These are phyloP conservation scores for Fusarium torulosum DNA, from an alignment of 2,329 filamentous ascomycete species.

Conservation along the genomic window DNA sequence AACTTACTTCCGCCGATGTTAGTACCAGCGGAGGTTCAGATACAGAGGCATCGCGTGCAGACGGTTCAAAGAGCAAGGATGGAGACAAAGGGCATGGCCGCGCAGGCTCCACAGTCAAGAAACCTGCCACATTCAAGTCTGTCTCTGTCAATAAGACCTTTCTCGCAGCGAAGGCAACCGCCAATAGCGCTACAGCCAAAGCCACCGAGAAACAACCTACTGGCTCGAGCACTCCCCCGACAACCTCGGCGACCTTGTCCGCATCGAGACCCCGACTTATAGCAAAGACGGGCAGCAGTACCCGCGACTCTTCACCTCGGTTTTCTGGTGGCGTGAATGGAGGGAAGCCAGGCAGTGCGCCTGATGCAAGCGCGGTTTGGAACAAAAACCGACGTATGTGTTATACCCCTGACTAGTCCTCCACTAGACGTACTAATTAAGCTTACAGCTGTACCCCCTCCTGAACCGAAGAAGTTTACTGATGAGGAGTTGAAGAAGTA, in stretches of 20 bases:
- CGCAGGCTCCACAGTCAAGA: constrained; percentile 73
- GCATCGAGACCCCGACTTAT: constrained; percentile 78
- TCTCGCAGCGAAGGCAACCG: constrained; percentile 75
- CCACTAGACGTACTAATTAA: constrained; percentile 36
- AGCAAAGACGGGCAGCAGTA: constrained; percentile 76
- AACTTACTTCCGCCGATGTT: constrained; percentile 72
- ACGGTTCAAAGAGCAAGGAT: constrained; percentile 66
- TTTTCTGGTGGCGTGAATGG: constrained; percentile 63
- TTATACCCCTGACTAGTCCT: constrained; percentile 3
- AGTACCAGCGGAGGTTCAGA: constrained; percentile 82
- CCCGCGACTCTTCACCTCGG: constrained; percentile 64
- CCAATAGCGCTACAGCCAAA: constrained; percentile 61
- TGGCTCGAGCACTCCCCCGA: constrained; percentile 61
- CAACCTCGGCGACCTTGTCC: constrained; percentile 60
- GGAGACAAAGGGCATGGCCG: constrained; percentile 71
- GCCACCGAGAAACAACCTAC: constrained; percentile 63
- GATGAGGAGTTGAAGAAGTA: constrained; percentile 90
- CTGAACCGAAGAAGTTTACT: constrained; percentile 84
- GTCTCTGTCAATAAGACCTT: constrained; percentile 90
- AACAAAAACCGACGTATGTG: constrained; percentile 86
- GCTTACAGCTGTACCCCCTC: constrained; percentile 67
- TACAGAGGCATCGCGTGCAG: constrained; percentile 75
- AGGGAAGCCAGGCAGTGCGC: constrained; percentile 70
- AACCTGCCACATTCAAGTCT: constrained; percentile 83
- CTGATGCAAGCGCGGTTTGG: constrained; percentile 83